Conservation (phyloP, 306 rosid genomes). For the Cicer pinnatifidum region DNA sequence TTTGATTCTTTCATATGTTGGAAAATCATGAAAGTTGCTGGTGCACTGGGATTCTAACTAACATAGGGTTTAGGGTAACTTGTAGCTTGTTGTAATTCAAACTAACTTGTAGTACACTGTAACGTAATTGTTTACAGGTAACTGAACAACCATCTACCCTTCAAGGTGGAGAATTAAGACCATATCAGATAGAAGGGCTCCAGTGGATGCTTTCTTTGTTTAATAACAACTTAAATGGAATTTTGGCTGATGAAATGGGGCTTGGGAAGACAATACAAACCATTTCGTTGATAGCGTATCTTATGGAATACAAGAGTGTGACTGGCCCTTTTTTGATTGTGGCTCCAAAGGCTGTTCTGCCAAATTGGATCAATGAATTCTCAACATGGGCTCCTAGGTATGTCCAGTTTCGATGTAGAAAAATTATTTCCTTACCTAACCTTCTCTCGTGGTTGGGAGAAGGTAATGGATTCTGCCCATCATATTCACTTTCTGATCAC, state of each 20-base stretch:
- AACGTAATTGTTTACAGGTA: conserved; percentile 59
- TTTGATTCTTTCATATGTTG: conserved; percentile 9
- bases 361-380: conserved; percentile 92
- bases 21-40: conserved; percentile 31
- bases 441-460: conserved; percentile 30
- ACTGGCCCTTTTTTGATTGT: conserved; percentile 95
- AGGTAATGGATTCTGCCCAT: conserved; percentile 19
- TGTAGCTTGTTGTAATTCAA: background rate
- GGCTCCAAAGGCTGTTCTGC: conserved; percentile 98
- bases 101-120: conserved; percentile 32
- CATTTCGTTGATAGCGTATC: conserved; percentile 86
- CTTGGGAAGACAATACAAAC: conserved; percentile 99
- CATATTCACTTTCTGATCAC: conserved; percentile 37
- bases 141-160: conserved; percentile 93
- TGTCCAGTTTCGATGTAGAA: conserved; percentile 23
- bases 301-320: conserved; percentile 84
- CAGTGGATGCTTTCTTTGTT: conserved; percentile 99
- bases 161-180: conserved; percentile 95
- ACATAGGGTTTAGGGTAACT: background rate
- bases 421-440: conserved; percentile 32
- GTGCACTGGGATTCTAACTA: conserved; percentile 37
- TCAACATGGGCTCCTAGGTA: conserved; percentile 98
- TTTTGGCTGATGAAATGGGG: conserved; percentile 99
- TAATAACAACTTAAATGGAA: conserved; percentile 94
- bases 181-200: conserved; percentile 94